phyloP scores from a whole-genome alignment of 1,139 yeast species.

The Protomyces gravidus region DNA sequence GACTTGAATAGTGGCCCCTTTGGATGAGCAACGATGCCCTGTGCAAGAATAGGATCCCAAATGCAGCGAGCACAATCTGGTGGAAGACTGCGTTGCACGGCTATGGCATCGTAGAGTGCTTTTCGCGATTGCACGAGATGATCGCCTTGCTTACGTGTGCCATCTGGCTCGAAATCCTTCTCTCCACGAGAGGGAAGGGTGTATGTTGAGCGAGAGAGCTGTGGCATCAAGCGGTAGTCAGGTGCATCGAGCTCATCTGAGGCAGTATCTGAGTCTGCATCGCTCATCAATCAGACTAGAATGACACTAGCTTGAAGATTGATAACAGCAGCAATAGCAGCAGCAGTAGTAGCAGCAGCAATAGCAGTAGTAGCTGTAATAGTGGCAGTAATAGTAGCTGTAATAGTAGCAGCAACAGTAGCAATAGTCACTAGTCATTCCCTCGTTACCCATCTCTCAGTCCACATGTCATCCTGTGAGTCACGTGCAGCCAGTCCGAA shows the following conservation, averaged over 20 bases:
- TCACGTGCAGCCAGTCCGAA: too few relatives aligned
- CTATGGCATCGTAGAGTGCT: constrained; percentile 70
- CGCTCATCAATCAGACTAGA: background rate
- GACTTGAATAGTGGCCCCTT: constrained; percentile 72
- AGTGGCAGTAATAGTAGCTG: background rate
- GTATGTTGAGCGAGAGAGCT: background rate
- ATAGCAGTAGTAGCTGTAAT: background rate
- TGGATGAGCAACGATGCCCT: constrained; percentile 43
- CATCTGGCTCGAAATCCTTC: constrained; percentile 84
- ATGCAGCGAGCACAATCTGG: constrained; percentile 39
- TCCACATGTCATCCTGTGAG: too few relatives aligned
- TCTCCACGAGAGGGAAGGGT: constrained; percentile 76
- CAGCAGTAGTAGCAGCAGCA: background rate
- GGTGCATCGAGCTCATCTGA: constrained; percentile 15
- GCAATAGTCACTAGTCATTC: too few relatives aligned
- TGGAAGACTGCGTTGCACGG: constrained; percentile 56
- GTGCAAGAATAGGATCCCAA: constrained; percentile 29
- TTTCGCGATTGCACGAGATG: constrained; percentile 55
- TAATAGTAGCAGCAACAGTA: too few relatives aligned
- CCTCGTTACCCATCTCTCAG: too few relatives aligned
- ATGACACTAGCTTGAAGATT: too few relatives aligned
- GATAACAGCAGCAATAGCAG: background rate
- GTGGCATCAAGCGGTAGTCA: constrained; percentile 15
- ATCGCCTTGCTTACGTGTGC: constrained; percentile 56
- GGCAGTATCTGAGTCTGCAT: background rate